phyloP scores from a whole-genome alignment of 1,284 basidiomycete species.

The Afroboletus lepidellus region DNA sequence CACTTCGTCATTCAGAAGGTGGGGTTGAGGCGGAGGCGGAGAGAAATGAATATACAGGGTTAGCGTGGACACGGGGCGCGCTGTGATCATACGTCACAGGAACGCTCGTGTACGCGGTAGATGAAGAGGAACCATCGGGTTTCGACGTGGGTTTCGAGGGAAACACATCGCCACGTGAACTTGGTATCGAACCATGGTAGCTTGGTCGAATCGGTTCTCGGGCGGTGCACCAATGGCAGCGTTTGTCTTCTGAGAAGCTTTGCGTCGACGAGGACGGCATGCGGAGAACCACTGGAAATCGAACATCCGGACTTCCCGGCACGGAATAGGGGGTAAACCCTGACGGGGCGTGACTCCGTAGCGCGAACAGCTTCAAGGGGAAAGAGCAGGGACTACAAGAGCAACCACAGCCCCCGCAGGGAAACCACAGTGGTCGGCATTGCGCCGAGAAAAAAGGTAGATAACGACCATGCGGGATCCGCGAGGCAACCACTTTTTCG shows the following conservation, averaged over 20 bases:
- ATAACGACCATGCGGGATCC: conserved; percentile 29
- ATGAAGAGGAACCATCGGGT: conserved; percentile 10
- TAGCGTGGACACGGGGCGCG: conserved; percentile 1
- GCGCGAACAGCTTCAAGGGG: conserved; percentile 18
- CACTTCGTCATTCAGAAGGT: conserved; percentile 23
- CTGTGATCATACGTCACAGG: conserved; percentile 31
- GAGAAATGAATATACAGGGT: conserved; percentile 14
- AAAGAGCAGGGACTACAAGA: conserved; percentile 6
- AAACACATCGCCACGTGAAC: conserved; percentile 7
- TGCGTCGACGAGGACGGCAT: background rate
- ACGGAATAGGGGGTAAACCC: conserved; percentile 1
- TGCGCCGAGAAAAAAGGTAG: conserved; percentile 15
- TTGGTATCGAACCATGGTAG: conserved; percentile 3
- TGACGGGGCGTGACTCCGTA: conserved; percentile 2
- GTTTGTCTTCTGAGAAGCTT: background rate
- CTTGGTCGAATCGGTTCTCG: background rate
- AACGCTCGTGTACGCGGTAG: conserved; percentile 13
- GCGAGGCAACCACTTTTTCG: conserved; percentile 23
- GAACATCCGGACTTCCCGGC: background rate
- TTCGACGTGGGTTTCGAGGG: conserved; percentile 19
- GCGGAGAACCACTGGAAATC: background rate
- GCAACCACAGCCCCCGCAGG: conserved; percentile 18
- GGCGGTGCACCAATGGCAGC: conserved; percentile 2
- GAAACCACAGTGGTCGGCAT: conserved; percentile 17
- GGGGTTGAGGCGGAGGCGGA: conserved; percentile 32